Evolutionary conservation across 768 basidiomycete species (phyloP), one percentile per base, ranked within the genome.

Genomic region (Russula compacta): DNA sequence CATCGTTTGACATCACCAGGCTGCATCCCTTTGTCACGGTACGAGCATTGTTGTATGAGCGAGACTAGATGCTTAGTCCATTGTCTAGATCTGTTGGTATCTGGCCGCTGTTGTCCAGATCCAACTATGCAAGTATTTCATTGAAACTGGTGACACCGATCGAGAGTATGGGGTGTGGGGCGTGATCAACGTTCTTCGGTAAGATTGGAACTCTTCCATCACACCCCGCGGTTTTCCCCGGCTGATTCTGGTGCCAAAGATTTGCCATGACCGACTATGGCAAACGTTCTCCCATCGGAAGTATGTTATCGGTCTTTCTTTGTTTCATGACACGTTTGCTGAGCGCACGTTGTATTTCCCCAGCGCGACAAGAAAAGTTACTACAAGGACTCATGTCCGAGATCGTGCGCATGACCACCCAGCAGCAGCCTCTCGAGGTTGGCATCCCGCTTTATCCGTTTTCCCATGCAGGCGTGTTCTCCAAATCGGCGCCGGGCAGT

Each of bases 191-290:
- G 80, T 88, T 2, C 74, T 92, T 51, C 79, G 89, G 89, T 87
- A 67, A 39, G 79, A 62, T n/a, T 52, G 21, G 47, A 33, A 7
- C 24, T 38, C 6, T 42, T 5, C 53, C 3, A 44, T 21, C 32
- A 14, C 11, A 10, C 17, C 32, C 5, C 32, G 32, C 6, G 17
- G 3, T 53, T 21, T 35, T 32, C 36, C n/a, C 36, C 48, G 42
- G 38, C 56, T 63, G 11, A 53, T n/a, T 24, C 9, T 67, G 88
- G 88, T 59, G 84, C 87, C 87, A 1, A 67, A 91, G 90, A 62
- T 86, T 85, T 67, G 91, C 91, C 0, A 90, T 93, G 89, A 75
- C 90, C 70, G 84, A 81, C 63, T 93, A 89, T 67, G 90, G 90
- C 9, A 73, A 79, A 54, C 81, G 83, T 48, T 93, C 90, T 24